These are phyloP conservation scores for Cynanchum wilfordii DNA, from an alignment of 257 asterid species.

Conservation along the genomic window DNA sequence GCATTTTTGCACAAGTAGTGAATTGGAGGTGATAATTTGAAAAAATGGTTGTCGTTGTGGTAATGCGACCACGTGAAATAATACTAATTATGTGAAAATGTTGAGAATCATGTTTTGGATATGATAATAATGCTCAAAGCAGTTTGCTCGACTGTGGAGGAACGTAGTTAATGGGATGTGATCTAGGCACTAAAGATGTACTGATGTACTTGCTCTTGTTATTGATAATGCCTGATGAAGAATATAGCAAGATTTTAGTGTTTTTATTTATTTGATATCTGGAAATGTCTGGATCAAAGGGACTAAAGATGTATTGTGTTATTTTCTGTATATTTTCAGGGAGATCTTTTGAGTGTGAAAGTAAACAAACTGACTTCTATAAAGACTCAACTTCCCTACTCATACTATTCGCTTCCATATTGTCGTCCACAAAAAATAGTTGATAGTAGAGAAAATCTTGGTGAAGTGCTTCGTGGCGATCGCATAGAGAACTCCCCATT, in stretches of 20 bases:
- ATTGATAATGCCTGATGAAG: background rate
- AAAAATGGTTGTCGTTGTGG: background rate
- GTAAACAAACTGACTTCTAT: slow-evolving; percentile 58
- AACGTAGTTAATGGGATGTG: background rate
- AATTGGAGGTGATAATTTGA: background rate
- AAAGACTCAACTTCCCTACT: slow-evolving; percentile 61
- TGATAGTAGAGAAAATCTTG: slow-evolving; percentile 67
- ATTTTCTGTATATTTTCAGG: slow-evolving; percentile 27
- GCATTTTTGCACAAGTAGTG: background rate
- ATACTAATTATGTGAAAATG: background rate
- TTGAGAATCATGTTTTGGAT: background rate
- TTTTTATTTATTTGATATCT: background rate
- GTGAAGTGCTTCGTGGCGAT: slow-evolving; percentile 76
- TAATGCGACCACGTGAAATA: background rate
- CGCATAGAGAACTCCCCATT: slow-evolving; percentile 70
- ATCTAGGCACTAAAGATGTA: background rate
- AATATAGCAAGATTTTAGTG: background rate
- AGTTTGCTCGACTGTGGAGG: background rate
- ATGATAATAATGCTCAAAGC: background rate
- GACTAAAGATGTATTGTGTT: slow-evolving; percentile 41
- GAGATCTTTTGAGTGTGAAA: slow-evolving; percentile 54
- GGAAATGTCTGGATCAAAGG: slow-evolving; percentile 41
- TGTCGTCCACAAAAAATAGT: slow-evolving; percentile 49
- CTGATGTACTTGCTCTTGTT: background rate
- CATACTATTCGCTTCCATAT: slow-evolving; percentile 55